A percentile compares a stretch with the other conserved stretches of the same genome.
These are phyloP conservation scores for Ilex asprella DNA, from an alignment of 257 asterid genomes.

Conservation along the genomic window DNA sequence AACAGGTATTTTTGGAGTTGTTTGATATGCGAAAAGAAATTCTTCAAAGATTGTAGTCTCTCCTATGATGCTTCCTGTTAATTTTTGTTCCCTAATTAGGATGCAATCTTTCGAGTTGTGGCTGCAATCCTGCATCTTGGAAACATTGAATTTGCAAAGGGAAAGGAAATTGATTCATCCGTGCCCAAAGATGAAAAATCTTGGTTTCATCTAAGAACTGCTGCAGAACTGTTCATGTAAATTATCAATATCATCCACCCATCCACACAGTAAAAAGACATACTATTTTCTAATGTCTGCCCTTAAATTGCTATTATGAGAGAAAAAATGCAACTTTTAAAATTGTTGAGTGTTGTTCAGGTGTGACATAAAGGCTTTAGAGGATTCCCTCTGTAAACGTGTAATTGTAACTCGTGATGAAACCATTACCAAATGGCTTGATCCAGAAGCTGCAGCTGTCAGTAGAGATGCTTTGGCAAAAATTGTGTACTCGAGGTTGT, in stretches of 20 bases:
- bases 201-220: slow-evolving; percentile 79
- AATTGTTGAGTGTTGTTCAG: slow-evolving; percentile 28
- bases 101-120: slow-evolving; percentile 90
- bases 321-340: not conserved
- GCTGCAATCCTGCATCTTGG: slow-evolving; percentile 99
- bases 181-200: slow-evolving; percentile 94
- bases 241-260: slow-evolving; percentile 11
- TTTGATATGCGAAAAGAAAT: not conserved
- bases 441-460: slow-evolving; percentile 84
- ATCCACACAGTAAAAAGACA: slow-evolving; percentile 2
- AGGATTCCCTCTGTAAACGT: slow-evolving; percentile 92
- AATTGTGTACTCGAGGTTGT: slow-evolving; percentile 85
- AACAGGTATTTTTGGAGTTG: slow-evolving; percentile 54
- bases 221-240: slow-evolving; percentile 95
- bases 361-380: slow-evolving; percentile 91
- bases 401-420: slow-evolving; percentile 97
- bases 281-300: slow-evolving; percentile 8
- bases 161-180: slow-evolving; percentile 88
- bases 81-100: slow-evolving; percentile 37
- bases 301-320: not conserved
- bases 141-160: slow-evolving; percentile 84
- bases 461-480: slow-evolving; percentile 97
- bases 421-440: slow-evolving; percentile 81
- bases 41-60: slow-evolving; percentile 3
- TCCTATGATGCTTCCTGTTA: slow-evolving; percentile 5